A percentile compares a stretch with the other conserved stretches of the same genome.
phyloP scores from a whole-genome alignment of 352 stramenopile species.

The Phytophthora chlamydospora region DNA sequence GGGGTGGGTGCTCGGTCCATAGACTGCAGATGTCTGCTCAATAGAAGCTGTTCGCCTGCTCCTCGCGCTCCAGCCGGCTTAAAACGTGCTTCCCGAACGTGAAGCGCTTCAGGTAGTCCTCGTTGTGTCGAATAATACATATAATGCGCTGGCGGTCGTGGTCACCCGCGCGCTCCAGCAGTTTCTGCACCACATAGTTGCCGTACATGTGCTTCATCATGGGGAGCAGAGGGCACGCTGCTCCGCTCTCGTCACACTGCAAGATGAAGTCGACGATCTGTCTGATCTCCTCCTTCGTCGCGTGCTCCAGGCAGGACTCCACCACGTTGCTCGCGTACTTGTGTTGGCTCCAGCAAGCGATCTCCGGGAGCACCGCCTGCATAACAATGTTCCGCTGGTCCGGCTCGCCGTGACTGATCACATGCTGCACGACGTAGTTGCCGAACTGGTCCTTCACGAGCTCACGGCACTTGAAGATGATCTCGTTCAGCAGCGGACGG shows the following conservation, averaged over 20 bases:
- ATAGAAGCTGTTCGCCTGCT: conserved; percentile 39
- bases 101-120: conserved; percentile 91
- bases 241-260: conserved; percentile 71
- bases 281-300: conserved; percentile 81
- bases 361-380: conserved; percentile 84
- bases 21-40: conserved; percentile 28
- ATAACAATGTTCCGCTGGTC: conserved; percentile 87
- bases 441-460: conserved; percentile 97
- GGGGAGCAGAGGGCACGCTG: conserved; percentile 80
- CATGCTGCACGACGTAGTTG: conserved; percentile 99
- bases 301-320: conserved; percentile 93
- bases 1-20: not conserved
- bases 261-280: conserved; percentile 84
- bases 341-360: conserved; percentile 93
- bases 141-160: conserved; percentile 88
- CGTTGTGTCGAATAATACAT: conserved; percentile 91
- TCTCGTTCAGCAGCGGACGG: conserved; percentile 93
- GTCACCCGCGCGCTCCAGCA: conserved; percentile 92
- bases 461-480: conserved; percentile 89
- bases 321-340: conserved; percentile 98
- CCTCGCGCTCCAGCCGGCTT: conserved; percentile 51
- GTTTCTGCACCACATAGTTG: conserved; percentile 97
- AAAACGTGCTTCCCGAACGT: conserved; percentile 94
- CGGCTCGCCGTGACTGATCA: conserved; percentile 93
- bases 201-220: conserved; percentile 98